Evolutionary conservation across 305 asterid genomes (phyloP).

Genomic region (Stenogyne calaminthoides): DNA sequence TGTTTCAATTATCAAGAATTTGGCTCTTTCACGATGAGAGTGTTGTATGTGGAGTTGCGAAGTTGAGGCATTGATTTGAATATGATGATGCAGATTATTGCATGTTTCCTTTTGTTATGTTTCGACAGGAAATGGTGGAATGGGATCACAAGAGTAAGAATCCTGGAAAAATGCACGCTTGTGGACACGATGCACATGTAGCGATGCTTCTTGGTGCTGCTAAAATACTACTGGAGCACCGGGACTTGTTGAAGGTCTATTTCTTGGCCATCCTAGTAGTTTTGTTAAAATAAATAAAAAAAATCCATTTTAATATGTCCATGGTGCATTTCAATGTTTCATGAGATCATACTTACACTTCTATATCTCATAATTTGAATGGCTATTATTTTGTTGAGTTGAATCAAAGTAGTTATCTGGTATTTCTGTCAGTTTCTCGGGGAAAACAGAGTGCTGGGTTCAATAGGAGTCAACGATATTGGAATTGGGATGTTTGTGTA

Average conservation of each 20-base stretch:
- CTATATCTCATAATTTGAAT: not conserved
- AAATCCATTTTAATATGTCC: no score
- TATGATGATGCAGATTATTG: slow-evolving; percentile 3
- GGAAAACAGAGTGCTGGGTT: not conserved
- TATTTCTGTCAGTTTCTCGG: not conserved
- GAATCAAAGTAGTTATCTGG: not conserved
- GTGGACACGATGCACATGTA: slow-evolving; percentile 97
- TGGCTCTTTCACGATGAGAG: slow-evolving; percentile 5
- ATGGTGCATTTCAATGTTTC: not conserved
- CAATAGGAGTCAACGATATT: not conserved
- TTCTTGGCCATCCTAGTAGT: slow-evolving; percentile 17
- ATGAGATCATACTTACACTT: not conserved
- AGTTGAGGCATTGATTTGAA: not conserved
- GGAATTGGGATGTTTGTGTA: not conserved
- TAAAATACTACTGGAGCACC: slow-evolving; percentile 77
- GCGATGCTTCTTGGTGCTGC: slow-evolving; percentile 99
- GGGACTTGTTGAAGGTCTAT: slow-evolving; percentile 54
- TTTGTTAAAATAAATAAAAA: no score
- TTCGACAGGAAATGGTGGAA: slow-evolving; percentile 79
- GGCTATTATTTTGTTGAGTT: not conserved
- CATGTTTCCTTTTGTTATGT: not conserved
- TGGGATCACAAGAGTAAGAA: slow-evolving; percentile 94
- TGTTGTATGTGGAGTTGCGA: not conserved
- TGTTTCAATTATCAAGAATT: not conserved
- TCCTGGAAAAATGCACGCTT: slow-evolving; percentile 94